A percentile compares a stretch with the other conserved stretches of the same genome.
Conservation (phyloP, 164 flowering plant genomes). For the Magnolia officinalis region DNA sequence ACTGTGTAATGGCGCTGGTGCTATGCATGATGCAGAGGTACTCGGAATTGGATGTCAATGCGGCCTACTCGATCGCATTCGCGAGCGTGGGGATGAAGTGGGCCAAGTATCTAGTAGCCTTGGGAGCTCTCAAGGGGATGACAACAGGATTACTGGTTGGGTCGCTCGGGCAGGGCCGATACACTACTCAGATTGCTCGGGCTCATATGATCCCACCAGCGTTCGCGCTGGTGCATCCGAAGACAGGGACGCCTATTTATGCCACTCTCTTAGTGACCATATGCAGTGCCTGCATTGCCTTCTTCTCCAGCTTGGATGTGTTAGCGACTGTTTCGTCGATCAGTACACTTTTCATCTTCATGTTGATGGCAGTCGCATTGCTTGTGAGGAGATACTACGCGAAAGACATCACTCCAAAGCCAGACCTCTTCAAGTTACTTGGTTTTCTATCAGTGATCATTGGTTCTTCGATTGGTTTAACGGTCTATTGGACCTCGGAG, state of each 20-base stretch:
- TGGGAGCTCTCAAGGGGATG: slow-evolving; percentile 81
- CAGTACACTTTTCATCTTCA: slow-evolving; percentile 73
- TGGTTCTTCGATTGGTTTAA: slow-evolving; percentile 47
- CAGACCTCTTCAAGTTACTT: slow-evolving; percentile 32
- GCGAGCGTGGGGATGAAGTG: slow-evolving; percentile 66
- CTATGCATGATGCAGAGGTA: slow-evolving; percentile 62
- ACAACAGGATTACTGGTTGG: slow-evolving; percentile 68
- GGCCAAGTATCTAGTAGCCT: slow-evolving; percentile 67
- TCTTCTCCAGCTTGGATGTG: slow-evolving; percentile 77
- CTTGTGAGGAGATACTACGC: slow-evolving; percentile 70
- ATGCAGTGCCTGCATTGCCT: slow-evolving; percentile 37
- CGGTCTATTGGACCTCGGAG: slow-evolving; percentile 37
- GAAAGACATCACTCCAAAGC: slow-evolving; percentile 37
- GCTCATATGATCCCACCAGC: slow-evolving; percentile 85
- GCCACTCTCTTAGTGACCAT: slow-evolving; percentile 56
- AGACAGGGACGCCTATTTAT: slow-evolving; percentile 65
- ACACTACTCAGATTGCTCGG: slow-evolving; percentile 82
- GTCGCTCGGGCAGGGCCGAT: slow-evolving; percentile 72
- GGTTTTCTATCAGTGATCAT: slow-evolving; percentile 33
- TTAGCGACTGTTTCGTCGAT: slow-evolving; percentile 61
- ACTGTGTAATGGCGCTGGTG: slow-evolving; percentile 72
- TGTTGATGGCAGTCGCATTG: slow-evolving; percentile 76
- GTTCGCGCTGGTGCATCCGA: slow-evolving; percentile 78
- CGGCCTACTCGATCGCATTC: slow-evolving; percentile 71
- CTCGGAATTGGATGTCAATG: slow-evolving; percentile 60